Conservation (phyloP, 306 rosid species). For the Castanea crenata region DNA sequence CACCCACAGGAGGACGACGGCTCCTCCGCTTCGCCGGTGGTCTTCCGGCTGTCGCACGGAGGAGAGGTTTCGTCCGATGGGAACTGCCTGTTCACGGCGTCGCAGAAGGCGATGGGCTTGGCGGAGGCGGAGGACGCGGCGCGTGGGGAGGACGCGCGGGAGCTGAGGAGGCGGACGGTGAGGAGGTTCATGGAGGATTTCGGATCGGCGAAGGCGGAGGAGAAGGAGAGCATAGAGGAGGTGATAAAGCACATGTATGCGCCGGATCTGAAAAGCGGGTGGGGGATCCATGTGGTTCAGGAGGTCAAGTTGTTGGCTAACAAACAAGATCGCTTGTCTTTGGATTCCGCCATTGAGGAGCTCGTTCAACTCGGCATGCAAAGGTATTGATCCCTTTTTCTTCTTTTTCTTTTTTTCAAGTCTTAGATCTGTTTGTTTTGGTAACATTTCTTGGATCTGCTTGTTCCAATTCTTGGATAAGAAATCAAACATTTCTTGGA, state of each 20-base stretch:
- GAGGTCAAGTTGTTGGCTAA: constrained; percentile 91
- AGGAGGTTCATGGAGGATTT: constrained; percentile 67
- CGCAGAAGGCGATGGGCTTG: constrained; percentile 66
- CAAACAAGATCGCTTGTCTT: constrained; percentile 68
- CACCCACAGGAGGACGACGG: constrained; percentile 41
- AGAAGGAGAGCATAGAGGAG: constrained; percentile 50
- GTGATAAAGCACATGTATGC: constrained; percentile 83
- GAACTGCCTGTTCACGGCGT: constrained; percentile 90
- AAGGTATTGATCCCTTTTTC: constrained; percentile 40
- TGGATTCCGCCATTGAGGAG: constrained; percentile 81
- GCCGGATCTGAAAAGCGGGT: constrained; percentile 87
- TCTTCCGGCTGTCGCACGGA: constrained; percentile 84
- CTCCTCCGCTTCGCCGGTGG: constrained; percentile 41
- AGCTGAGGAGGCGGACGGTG: constrained; percentile 79
- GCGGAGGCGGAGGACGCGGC: not conserved
- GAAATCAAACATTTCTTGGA: not conserved
- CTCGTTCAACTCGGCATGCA: constrained; percentile 87
- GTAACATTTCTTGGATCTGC: not conserved
- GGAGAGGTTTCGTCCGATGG: constrained; percentile 97
- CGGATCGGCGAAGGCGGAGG: constrained; percentile 61
- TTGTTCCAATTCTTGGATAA: not conserved
- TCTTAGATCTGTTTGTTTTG: constrained; percentile 4
- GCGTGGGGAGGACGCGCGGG: constrained; percentile 61
- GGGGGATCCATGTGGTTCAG: constrained; percentile 96
- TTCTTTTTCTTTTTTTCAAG: too few relatives aligned